phyloP scores from a whole-genome alignment of 2,329 filamentous ascomycete genomes.

The Ophiognomonia clavigignenti-juglandacearum region DNA sequence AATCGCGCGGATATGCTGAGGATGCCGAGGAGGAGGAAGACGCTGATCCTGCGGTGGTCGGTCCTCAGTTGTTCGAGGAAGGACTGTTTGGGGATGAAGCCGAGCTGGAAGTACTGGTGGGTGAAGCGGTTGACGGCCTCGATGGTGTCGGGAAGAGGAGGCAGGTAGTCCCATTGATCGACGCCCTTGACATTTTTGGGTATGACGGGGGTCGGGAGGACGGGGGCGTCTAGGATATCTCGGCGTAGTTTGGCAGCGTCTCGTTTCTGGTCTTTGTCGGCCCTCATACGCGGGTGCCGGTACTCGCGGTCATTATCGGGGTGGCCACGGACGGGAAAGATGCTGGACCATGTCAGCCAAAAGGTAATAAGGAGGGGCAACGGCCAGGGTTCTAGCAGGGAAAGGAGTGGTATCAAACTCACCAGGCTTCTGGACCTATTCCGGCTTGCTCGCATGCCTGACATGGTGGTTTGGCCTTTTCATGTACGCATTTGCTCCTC shows the following conservation, averaged over 20 bases:
- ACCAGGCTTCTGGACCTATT: conserved; percentile 46
- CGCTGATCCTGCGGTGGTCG: conserved; percentile 43
- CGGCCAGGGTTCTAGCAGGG: neutral
- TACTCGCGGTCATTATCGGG: conserved; percentile 51
- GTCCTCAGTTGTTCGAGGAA: conserved; percentile 43
- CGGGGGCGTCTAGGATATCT: conserved; percentile 27
- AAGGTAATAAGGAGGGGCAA: neutral
- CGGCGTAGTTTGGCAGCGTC: conserved; percentile 32
- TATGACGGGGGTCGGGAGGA: conserved; percentile 14
- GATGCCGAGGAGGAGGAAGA: conserved; percentile 51
- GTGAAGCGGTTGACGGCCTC: conserved; percentile 51
- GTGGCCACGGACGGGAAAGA: conserved; percentile 49
- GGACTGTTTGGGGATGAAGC: conserved; percentile 51
- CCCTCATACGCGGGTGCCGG: conserved; percentile 48
- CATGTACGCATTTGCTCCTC: conserved; percentile 51
- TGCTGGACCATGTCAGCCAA: conserved; percentile 27
- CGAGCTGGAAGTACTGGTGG: conserved; percentile 53
- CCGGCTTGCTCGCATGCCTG: conserved; percentile 47
- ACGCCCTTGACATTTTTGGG: conserved; percentile 21
- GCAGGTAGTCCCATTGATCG: conserved; percentile 46
- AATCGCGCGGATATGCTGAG: conserved; percentile 53
- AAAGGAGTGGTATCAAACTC: conserved; percentile 18
- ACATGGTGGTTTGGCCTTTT: conserved; percentile 44
- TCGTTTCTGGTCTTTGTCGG: conserved; percentile 39
- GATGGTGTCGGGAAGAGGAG: conserved; percentile 43